phyloP scores from a whole-genome alignment of 768 basidiomycete genomes.

The Boletus coccyginus region DNA sequence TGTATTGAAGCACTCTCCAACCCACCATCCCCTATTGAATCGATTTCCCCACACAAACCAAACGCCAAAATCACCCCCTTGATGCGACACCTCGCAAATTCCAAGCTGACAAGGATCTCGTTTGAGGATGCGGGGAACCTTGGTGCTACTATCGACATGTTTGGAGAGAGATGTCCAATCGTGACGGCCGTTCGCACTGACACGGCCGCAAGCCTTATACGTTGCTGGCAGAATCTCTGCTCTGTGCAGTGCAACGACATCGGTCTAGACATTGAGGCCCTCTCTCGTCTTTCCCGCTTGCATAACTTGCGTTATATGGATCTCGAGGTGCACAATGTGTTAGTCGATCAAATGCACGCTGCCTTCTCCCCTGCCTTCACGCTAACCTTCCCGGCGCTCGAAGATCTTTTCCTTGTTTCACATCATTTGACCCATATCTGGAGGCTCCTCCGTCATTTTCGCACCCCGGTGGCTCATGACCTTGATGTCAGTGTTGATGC shows the following conservation, averaged over 20 bases:
- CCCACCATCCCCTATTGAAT: background rate
- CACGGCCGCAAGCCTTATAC: background rate
- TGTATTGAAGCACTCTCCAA: slow-evolving; percentile 2
- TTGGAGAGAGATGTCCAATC: slow-evolving; percentile 1
- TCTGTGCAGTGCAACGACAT: background rate
- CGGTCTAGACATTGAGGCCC: background rate
- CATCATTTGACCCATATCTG: background rate
- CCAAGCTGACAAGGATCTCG: background rate
- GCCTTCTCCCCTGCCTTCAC: background rate
- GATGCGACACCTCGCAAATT: slow-evolving; percentile 4
- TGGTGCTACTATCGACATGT: background rate
- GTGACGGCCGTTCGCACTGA: background rate
- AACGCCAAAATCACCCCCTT: background rate
- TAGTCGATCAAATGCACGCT: background rate
- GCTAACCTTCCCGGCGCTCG: slow-evolving; percentile 4
- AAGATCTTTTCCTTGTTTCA: background rate
- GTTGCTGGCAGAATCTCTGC: slow-evolving; percentile 5
- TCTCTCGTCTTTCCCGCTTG: slow-evolving; percentile 5
- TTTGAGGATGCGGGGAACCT: background rate
- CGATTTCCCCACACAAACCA: slow-evolving; percentile 2
- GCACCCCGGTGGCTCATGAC: background rate
- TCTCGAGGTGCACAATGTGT: background rate
- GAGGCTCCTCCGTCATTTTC: background rate
- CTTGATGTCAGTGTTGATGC: background rate
- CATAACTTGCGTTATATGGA: background rate